These are phyloP conservation scores for Xylaria intraflava DNA, from an alignment of 495 filamentous ascomycete species.

Conservation along the genomic window DNA sequence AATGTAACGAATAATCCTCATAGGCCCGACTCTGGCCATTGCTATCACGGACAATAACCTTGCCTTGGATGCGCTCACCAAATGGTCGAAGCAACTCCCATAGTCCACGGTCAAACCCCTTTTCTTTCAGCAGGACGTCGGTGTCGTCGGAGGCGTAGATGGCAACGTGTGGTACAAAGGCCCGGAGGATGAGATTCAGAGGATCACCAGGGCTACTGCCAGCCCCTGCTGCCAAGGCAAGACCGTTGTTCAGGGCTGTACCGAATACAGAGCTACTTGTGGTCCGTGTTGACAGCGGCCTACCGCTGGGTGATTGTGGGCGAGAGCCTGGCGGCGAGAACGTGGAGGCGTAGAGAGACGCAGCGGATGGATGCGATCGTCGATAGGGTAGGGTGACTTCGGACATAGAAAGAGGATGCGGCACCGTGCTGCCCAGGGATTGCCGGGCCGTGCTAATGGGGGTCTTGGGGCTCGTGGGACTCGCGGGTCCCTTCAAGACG, in stretches of 20 bases:
- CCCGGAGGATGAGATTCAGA: slow-evolving; percentile 66
- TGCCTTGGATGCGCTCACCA: slow-evolving; percentile 82
- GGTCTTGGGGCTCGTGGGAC: slow-evolving; percentile 7
- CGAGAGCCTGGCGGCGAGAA: slow-evolving; percentile 48
- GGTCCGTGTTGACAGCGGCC: slow-evolving; percentile 49
- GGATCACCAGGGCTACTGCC: slow-evolving; percentile 53
- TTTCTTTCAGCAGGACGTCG: slow-evolving; percentile 69
- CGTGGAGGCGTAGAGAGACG: slow-evolving; percentile 53
- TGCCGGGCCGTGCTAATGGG: slow-evolving; percentile 24
- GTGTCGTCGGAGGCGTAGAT: slow-evolving; percentile 79
- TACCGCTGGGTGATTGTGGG: slow-evolving; percentile 53
- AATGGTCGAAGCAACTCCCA: slow-evolving; percentile 82
- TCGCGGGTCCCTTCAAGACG: slow-evolving; percentile 25
- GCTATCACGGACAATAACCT: slow-evolving; percentile 85
- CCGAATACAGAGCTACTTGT: slow-evolving; percentile 44
- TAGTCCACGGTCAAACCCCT: slow-evolving; percentile 77
- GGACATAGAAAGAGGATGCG: slow-evolving; percentile 32
- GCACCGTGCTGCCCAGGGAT: slow-evolving; percentile 25
- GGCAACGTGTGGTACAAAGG: slow-evolving; percentile 82
- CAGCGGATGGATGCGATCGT: slow-evolving; percentile 49
- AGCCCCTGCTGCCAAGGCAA: slow-evolving; percentile 43
- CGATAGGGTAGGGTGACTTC: slow-evolving; percentile 44
- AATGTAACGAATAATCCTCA: slow-evolving; percentile 87
- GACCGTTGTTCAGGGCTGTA: slow-evolving; percentile 28
- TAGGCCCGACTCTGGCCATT: slow-evolving; percentile 71